phyloP scores from a whole-genome alignment of 2,329 filamentous ascomycete species.

The Dothidotthia symphoricarpi region DNA sequence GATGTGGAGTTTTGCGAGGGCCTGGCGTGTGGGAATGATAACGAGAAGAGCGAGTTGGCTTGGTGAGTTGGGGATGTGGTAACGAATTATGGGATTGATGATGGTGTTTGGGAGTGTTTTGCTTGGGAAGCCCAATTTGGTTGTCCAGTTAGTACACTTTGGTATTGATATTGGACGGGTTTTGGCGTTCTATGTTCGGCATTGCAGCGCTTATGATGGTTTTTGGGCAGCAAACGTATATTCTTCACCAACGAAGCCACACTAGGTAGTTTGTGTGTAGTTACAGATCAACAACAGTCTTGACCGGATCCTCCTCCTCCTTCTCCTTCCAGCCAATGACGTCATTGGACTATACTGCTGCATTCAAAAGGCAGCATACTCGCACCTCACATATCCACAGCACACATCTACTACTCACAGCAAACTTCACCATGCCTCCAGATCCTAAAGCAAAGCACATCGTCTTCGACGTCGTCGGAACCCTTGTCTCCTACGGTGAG shows the following conservation, averaged over 20 bases:
- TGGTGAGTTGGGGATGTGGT: constrained; percentile 15
- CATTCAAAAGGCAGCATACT: too few relatives aligned
- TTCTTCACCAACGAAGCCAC: neutral
- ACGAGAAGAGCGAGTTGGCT: constrained; percentile 29
- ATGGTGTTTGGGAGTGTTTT: constrained; percentile 20
- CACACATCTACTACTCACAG: too few relatives aligned
- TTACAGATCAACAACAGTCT: too few relatives aligned
- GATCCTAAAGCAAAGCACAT: constrained; percentile 9
- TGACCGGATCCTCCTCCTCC: too few relatives aligned
- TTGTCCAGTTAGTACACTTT: neutral
- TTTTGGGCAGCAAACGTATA: neutral
- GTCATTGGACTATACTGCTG: too few relatives aligned
- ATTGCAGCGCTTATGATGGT: constrained; percentile 5
- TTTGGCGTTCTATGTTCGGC: constrained; percentile 5
- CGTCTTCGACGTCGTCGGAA: constrained; percentile 50
- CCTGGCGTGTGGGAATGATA: constrained; percentile 25
- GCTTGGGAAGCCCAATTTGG: constrained; percentile 6
- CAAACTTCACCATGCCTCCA: neutral
- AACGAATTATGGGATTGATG: constrained; percentile 14
- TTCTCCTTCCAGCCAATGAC: too few relatives aligned
- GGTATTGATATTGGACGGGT: too few relatives aligned
- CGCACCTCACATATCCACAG: neutral
- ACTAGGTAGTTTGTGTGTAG: too few relatives aligned
- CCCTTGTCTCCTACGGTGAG: constrained; percentile 51
- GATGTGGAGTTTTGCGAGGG: constrained; percentile 31